Evolutionary conservation across 805 yeast genomes (phyloP).

Genomic region (Suhomyces sp.): DNA sequence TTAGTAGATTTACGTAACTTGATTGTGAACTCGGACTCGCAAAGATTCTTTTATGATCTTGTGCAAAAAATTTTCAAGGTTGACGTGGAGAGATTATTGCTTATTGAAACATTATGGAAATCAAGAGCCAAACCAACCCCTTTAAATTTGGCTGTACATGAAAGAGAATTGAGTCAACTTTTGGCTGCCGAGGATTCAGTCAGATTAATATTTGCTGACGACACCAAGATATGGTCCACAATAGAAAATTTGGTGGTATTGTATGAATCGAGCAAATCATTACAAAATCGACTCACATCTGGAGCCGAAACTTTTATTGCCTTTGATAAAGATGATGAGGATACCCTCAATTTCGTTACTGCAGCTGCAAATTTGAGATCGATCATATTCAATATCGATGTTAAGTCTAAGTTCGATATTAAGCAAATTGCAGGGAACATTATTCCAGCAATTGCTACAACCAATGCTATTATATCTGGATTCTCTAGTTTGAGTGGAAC

Average conservation of each 20-base stretch:
- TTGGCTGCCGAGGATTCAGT: conserved; percentile 17
- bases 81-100: conserved; percentile 76
- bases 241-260: conserved; percentile 65
- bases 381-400: conserved; percentile 63
- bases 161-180: conserved; percentile 11
- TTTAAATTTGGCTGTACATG: conserved; percentile 35
- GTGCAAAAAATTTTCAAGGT: conserved; percentile 59
- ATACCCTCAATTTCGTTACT: conserved; percentile 82
- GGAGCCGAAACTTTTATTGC: conserved; percentile 43
- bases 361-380: conserved; percentile 83
- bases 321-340: conserved; percentile 95
- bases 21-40: conserved; percentile 11
- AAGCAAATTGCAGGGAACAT: conserved; percentile 97
- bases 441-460: conserved; percentile 97
- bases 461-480: conserved; percentile 94
- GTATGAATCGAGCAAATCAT: conserved; percentile 42
- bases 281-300: conserved; percentile 48
- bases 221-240: conserved; percentile 58
- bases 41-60: conserved; percentile 43
- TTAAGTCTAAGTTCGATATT: conserved; percentile 77
- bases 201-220: conserved; percentile 18
- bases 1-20: conserved; percentile 38
- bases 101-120: conserved; percentile 77
- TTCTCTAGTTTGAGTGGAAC: conserved; percentile 75
- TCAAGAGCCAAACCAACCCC: conserved; percentile 69